Conservation (phyloP, 495 filamentous ascomycete genomes). For the Aspergillus heteromorphus region DNA sequence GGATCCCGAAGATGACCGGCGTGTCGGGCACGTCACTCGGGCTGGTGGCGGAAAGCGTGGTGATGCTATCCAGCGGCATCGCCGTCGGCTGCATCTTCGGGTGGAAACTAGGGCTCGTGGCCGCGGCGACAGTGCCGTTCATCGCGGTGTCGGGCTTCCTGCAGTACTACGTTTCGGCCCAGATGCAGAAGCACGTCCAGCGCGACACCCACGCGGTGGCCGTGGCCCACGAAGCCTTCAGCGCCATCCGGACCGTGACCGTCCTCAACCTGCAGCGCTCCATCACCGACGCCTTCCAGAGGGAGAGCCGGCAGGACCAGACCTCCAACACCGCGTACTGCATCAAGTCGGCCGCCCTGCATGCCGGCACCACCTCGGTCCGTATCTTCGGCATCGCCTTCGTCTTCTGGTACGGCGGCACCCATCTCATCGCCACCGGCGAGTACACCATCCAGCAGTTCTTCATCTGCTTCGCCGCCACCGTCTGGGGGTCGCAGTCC, state of each 20-base stretch:
- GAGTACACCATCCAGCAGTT: conserved; percentile 46
- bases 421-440: conserved; percentile 33
- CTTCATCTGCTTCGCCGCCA: conserved; percentile 46
- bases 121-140: conserved; percentile 62
- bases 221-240: conserved; percentile 5
- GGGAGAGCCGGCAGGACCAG: neutral
- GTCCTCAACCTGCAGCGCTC: neutral
- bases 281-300: neutral
- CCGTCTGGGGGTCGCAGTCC: conserved; percentile 45
- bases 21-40: conserved; percentile 25
- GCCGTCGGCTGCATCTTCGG: conserved; percentile 46
- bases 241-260: conserved; percentile 6
- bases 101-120: conserved; percentile 57
- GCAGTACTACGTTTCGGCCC: conserved; percentile 10
- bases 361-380: conserved; percentile 5
- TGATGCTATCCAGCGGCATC: conserved; percentile 26
- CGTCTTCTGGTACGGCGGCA: conserved; percentile 46
- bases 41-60: conserved; percentile 21
- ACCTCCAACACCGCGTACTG: neutral
- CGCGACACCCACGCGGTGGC: conserved; percentile 4
- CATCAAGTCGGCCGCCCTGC: neutral
- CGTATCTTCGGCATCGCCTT: conserved; percentile 35
- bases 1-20: conserved; percentile 53
- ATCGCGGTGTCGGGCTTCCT: conserved; percentile 65
- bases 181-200: conserved; percentile 1